Percentiles rank a stretch among this genome's conserved stretches.
These are phyloP conservation scores for Artomyces pyxidatus DNA, from an alignment of 768 basidiomycete species.

Conservation along the genomic window DNA sequence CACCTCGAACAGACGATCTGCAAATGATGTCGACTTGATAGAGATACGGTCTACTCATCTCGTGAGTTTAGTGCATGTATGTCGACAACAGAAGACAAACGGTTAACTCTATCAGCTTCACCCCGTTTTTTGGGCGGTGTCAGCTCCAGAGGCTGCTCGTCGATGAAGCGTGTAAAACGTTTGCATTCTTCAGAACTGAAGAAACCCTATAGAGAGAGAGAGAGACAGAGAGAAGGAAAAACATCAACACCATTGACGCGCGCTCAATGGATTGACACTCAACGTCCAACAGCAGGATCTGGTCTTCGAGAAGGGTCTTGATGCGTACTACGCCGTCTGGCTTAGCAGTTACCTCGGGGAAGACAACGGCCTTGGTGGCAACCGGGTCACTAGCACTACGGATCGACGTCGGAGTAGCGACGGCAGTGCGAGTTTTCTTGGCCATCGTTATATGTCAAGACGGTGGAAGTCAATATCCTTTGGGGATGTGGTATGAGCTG, in stretches of 20 bases:
- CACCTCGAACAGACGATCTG: conserved; percentile 38
- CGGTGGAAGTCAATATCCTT: too few relatives aligned
- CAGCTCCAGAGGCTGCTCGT: conserved; percentile 49
- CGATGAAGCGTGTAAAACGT: conserved; percentile 49
- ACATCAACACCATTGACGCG: neutral
- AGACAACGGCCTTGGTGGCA: neutral
- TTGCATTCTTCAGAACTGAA: conserved; percentile 57
- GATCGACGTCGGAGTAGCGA: neutral
- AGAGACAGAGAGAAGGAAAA: neutral
- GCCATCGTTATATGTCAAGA: neutral
- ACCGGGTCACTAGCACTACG: too few relatives aligned
- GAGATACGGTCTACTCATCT: conserved; percentile 48
- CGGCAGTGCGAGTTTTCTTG: neutral
- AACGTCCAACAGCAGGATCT: conserved; percentile 56
- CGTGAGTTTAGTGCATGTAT: neutral
- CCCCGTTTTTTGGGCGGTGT: conserved; percentile 67
- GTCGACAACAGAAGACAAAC: conserved; percentile 28
- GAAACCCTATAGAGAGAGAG: conserved; percentile 33
- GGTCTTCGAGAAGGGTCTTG: conserved; percentile 45
- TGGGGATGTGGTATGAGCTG: too few relatives aligned
- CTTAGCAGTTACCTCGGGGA: neutral
- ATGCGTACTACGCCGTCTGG: neutral
- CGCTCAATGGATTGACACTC: conserved; percentile 14
- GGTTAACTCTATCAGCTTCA: conserved; percentile 64
- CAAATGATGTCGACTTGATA: conserved; percentile 49